Percentiles rank a stretch among this genome's conserved stretches.
Evolutionary conservation across 2,329 filamentous ascomycete species (phyloP).

Genomic region (Diaporthe caulivora): DNA sequence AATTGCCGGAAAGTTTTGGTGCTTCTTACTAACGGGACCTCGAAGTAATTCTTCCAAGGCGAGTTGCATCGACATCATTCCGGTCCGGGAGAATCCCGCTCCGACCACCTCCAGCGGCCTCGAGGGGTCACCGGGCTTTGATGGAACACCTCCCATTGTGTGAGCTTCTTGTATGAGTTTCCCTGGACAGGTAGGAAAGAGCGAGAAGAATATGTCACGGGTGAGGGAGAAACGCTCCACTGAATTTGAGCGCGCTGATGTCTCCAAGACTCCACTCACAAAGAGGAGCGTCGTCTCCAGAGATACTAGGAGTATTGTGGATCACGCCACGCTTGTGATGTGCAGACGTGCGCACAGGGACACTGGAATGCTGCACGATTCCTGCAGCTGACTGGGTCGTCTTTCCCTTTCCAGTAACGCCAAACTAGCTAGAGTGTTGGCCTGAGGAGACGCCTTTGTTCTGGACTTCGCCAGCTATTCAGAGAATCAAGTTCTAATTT

Average conservation of each 20-base stretch:
- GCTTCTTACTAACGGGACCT: conserved; percentile 2
- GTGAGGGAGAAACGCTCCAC: not conserved
- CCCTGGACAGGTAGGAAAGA: not conserved
- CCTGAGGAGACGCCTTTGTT: not conserved
- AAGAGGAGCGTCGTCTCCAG: not conserved
- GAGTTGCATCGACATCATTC: conserved; percentile 5
- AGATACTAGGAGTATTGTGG: conserved; percentile 1
- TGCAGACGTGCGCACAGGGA: conserved; percentile 5
- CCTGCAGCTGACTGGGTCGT: not conserved
- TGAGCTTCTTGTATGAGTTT: not conserved
- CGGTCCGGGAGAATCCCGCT: conserved; percentile 14
- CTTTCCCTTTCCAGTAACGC: not conserved
- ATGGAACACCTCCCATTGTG: conserved; percentile 17
- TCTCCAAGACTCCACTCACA: not conserved
- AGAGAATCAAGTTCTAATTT: not conserved
- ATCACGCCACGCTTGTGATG: not conserved
- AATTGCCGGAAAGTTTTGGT: not conserved
- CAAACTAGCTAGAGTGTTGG: not conserved
- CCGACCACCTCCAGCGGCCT: conserved; percentile 16
- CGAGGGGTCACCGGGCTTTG: conserved; percentile 1
- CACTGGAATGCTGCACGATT: conserved; percentile 17
- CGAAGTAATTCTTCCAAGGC: conserved; percentile 2
- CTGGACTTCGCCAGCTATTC: not conserved
- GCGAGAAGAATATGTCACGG: too few species aligned
- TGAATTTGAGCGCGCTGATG: not conserved